Evolutionary conservation across 345 rosid genomes (phyloP), one percentile per base, ranked within the genome.

Genomic region (Aquilaria yunnanensis): DNA sequence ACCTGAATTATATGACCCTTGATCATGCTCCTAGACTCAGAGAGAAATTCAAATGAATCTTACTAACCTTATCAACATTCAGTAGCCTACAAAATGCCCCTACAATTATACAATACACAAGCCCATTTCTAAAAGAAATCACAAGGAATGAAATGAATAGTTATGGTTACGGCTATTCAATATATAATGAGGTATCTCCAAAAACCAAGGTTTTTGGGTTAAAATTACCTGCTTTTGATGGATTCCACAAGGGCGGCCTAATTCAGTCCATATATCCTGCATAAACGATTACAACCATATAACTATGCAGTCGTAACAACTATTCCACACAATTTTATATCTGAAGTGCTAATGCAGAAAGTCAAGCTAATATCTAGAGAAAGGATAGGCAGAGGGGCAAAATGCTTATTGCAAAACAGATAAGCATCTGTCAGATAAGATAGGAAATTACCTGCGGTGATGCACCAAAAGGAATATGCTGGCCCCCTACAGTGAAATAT

Each of bases 181-280:
- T 50, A 41, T 64, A 52, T 5, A 64, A 53, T 6, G n/a, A 12
- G 43, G 14, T 3, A 14, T 37, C 43, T 37, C 43, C 43, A 0
- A 4, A 37, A 37, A 37, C 5, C 43, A 5, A 4, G 8, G 29
- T 9, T 52, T 56, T 14, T 13, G 14, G 65, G 46, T 32, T 37
- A 54, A 45, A 2, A 48, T 34, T 65, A 90, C 99, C 99, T 90
- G 97, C 78, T 94, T 94, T 61, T 92, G 96, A 73, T 94, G 93
- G 68, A 94, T 86, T 64, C 97, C 99, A 75, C 97, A 90, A 37
- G 99, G 99, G 62, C 96, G 89, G 54, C 97, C 99, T 77, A 94
- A 64, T 67, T 94, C 99, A 66, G 92, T 88, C 97, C 99, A 94
- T 53, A 94, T 83, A 81, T 94, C 99, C 97, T 94, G 81, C 77